Evolutionary conservation across 805 yeast species (phyloP).

Genomic region (Nadsonia fulvescens): DNA sequence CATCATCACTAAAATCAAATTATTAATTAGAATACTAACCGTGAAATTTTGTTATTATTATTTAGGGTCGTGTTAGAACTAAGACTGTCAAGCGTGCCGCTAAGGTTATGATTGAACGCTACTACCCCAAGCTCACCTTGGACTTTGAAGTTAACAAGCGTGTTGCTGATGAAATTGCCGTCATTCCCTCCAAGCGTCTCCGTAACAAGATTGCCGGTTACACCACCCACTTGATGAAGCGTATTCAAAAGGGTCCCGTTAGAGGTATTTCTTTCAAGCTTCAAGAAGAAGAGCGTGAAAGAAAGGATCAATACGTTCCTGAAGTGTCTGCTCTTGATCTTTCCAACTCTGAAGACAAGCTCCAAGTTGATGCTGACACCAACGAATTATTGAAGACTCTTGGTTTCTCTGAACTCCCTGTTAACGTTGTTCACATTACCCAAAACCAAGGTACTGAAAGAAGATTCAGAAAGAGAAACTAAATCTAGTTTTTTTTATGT

Average conservation of each 20-base stretch:
- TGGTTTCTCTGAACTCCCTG: slow-evolving; percentile 59
- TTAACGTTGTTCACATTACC: slow-evolving; percentile 70
- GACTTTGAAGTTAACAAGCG: slow-evolving; percentile 99
- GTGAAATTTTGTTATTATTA: slow-evolving; percentile 1
- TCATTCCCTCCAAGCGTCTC: slow-evolving; percentile 97
- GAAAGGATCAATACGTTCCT: slow-evolving; percentile 99
- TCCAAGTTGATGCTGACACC: slow-evolving; percentile 94
- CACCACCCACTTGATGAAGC: slow-evolving; percentile 99
- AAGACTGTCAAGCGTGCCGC: slow-evolving; percentile 99
- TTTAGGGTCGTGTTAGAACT: slow-evolving; percentile 99
- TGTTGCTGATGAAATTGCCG: slow-evolving; percentile 95
- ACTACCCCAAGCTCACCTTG: slow-evolving; percentile 98
- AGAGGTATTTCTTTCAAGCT: slow-evolving; percentile 99
- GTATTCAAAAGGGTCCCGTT: slow-evolving; percentile 99
- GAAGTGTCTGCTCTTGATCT: slow-evolving; percentile 99
- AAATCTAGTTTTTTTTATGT: no score
- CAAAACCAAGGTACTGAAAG: slow-evolving; percentile 55
- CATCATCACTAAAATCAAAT: not conserved
- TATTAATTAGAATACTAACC: no score
- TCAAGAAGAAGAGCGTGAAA: slow-evolving; percentile 99
- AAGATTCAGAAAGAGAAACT: slow-evolving; percentile 86
- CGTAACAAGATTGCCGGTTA: slow-evolving; percentile 99
- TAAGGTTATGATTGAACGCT: slow-evolving; percentile 97
- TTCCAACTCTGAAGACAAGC: slow-evolving; percentile 86
- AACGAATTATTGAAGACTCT: slow-evolving; percentile 84